Evolutionary conservation across 768 basidiomycete species (phyloP), one percentile per base, ranked within the genome.

Genomic region (Suillus lakei): DNA sequence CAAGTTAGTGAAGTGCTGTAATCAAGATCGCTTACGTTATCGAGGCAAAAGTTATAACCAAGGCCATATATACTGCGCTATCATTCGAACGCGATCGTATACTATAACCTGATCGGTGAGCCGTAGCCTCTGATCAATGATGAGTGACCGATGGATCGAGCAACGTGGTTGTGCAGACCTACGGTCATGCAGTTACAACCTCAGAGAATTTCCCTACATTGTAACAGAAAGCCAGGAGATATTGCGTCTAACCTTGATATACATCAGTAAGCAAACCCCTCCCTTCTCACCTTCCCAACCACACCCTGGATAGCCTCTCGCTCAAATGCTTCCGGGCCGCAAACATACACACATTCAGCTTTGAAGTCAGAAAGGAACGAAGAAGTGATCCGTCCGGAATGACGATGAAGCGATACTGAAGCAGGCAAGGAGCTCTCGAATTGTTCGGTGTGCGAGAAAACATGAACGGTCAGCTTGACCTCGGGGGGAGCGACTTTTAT

Each of bases 251-350:
- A 50, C 44, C 4, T 44, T 34, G 15, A 23, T 10, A 21, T 46
- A 60, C n/a, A 1, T 73, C 56, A 86, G 66, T 85, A 86, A 9
- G 69, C 75, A 71, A 85, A 88, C 5, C 77, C 80, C 68, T 83
- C 84, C 36, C 73, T 70, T 23, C 62, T 76, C 26, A 87, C 74
- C 0, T 64, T 68, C 43, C 66, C 69, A 4, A 83, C 84, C 44
- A 77, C 64, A 5, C 71, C 74, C 4, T 67, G 72, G 64, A 87
- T 55, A 2, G 81, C 76, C 32, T 71, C 70, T 53, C 76, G 70
- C 70, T 86, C 85, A 61, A 85, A 87, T 3, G 68, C 70, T 28
- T 73, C 76, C 1, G 86, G 83, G 4, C 87, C 87, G 71, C 87
- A 88, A 15, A 88, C 53, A 66, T 81, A 88, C 1, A 76, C 70